Base-by-base conservation (phyloP, 2,329 filamentous ascomycete species). In the Pestalotiopsis sp. region DNA sequence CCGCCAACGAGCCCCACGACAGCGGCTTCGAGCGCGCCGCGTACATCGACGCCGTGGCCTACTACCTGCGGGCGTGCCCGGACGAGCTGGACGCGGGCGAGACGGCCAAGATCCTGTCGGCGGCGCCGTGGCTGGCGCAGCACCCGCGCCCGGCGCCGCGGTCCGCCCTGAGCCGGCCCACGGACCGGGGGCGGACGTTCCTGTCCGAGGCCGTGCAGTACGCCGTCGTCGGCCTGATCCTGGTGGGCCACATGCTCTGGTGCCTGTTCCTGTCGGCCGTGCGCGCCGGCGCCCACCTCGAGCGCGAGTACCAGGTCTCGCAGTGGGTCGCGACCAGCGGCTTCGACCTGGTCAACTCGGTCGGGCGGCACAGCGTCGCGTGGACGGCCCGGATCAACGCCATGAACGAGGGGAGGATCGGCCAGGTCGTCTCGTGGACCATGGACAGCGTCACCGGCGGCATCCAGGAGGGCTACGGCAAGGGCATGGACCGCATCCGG, bases 391-490 rank as follows among this genome's bases (percentile, higher is more conserved):
- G 86, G 0, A 80, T 93, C 3, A 85, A 85, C 69, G 85, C 84
- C 59, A 85, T 92, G 79, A 87, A 90, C 25, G 88, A 92, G 69
- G 91, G 91, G 0, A 87, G 84, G 69, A 80, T 92, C n/a, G 90
- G 90, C 0, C 84, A 89, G 70, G 81, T 83, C 3, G 76, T 92
- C 25, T 83, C 86, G 20, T 93, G 91, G 88, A 86, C 89, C 74
- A 78, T 92, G 1, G 85, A 90, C 70, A 87, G 89, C 23, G 80
- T 93, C 65, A 85, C 89, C 2, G 90, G 89, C 14, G 92, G 92
- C 0, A 81, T 93, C 57, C 89, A 89, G 73, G 90, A 93, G 72
- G 90, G 92, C 5, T 81, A 86, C 84, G 80, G 82, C 20, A 78
- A 78, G 13, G 77, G 77, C 14, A 59, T 78, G 49, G 68, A 68